Conservation (phyloP, 2,329 filamentous ascomycete species). For the Alternaria alternata region DNA sequence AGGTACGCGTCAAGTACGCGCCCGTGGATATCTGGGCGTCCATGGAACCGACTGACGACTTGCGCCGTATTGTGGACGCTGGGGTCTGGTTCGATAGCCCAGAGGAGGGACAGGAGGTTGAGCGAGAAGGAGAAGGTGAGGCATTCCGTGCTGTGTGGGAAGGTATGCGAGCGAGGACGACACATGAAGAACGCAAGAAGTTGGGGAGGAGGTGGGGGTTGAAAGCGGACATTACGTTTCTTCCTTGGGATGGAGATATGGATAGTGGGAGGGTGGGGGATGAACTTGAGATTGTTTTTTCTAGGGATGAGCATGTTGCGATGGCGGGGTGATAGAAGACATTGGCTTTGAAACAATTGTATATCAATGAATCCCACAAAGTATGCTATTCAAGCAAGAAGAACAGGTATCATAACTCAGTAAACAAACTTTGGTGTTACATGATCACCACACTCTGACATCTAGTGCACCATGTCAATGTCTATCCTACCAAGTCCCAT, state of each 20-base stretch:
- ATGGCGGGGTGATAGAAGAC: too few relatives aligned
- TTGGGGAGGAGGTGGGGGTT: conserved; percentile 22
- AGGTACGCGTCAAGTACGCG: conserved; percentile 41
- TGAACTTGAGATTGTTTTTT: conserved; percentile 46
- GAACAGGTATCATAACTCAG: not conserved
- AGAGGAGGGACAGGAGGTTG: conserved; percentile 23
- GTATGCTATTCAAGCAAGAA: not conserved
- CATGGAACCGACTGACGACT: conserved; percentile 44
- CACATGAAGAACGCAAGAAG: conserved; percentile 12
- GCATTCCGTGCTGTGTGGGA: conserved; percentile 43
- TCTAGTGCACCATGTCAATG: not conserved
- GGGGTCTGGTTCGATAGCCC: conserved; percentile 41
- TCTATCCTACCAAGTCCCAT: not conserved
- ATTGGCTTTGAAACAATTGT: not conserved
- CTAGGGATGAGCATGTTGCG: conserved; percentile 1
- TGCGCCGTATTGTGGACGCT: conserved; percentile 33
- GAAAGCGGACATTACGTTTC: conserved; percentile 26
- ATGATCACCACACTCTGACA: not conserved
- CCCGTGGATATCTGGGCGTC: conserved; percentile 47
- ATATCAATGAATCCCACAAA: not conserved
- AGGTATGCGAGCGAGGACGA: conserved; percentile 22
- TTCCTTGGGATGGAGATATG: conserved; percentile 45
- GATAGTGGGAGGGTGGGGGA: conserved; percentile 42
- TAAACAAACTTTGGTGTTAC: not conserved
- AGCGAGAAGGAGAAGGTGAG: conserved; percentile 41